Evolutionary conservation across 2,329 filamentous ascomycete genomes (phyloP).

Genomic region (Thielaviopsis musarum): DNA sequence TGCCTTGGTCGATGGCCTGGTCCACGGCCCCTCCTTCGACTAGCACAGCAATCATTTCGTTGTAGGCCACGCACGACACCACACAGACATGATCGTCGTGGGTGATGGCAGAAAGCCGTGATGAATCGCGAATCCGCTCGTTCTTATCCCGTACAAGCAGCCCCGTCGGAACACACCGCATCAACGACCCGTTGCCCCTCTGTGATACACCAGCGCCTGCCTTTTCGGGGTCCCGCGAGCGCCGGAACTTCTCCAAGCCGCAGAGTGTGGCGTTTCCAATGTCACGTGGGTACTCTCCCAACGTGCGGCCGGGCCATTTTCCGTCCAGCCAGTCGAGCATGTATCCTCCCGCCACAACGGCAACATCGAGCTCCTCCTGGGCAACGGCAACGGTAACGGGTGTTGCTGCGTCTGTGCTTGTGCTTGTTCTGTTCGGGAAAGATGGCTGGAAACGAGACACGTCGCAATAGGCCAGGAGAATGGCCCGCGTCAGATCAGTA

Average conservation of each 20-base stretch:
- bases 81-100: constrained; percentile 23
- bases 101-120: constrained; percentile 23
- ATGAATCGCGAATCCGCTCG: constrained; percentile 18
- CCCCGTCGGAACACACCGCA: constrained; percentile 30
- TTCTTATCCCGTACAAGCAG: constrained; percentile 21
- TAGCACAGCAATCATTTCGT: constrained; percentile 21
- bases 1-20: constrained; percentile 19
- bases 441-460: not conserved
- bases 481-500: constrained; percentile 29
- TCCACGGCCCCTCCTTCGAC: constrained; percentile 15
- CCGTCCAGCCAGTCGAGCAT: constrained; percentile 27
- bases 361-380: constrained; percentile 16
- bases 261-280: constrained; percentile 23
- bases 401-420: not conserved
- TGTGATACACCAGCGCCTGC: constrained; percentile 23
- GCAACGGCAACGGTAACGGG: too few species aligned
- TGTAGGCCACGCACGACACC: constrained; percentile 24
- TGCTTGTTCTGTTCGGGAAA: not conserved
- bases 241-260: constrained; percentile 20
- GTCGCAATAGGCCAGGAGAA: constrained; percentile 27
- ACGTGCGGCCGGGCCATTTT: constrained; percentile 24
- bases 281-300: constrained; percentile 21
- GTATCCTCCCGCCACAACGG: constrained; percentile 20
- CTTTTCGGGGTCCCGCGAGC: constrained; percentile 16
- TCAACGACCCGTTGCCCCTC: constrained; percentile 30